Percentiles rank a stretch among this genome's conserved stretches.
These are phyloP conservation scores for Simplicillium sp. DNA, from an alignment of 2,329 filamentous ascomycete species.

Conservation along the genomic window DNA sequence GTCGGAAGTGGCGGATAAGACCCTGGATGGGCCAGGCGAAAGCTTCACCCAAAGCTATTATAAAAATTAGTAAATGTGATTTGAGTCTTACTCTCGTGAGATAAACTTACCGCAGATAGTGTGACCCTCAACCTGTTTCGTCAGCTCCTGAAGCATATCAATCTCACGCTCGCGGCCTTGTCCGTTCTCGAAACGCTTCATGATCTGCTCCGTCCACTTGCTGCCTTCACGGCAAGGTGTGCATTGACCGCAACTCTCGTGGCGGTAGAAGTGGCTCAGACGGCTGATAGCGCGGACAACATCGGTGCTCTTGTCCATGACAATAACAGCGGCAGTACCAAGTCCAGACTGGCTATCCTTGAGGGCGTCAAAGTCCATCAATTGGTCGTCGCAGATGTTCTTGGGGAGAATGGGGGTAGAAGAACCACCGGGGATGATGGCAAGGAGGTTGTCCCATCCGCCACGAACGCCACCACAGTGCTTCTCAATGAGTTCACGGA, in stretches of 20 bases:
- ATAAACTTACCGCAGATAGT: slow-evolving; percentile 84
- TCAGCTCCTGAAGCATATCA: slow-evolving; percentile 98
- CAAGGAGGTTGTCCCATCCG: slow-evolving; percentile 95
- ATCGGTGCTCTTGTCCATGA: slow-evolving; percentile 98
- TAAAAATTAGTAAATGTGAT: slow-evolving; percentile 17
- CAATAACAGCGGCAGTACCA: slow-evolving; percentile 93
- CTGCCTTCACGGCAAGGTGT: slow-evolving; percentile 98
- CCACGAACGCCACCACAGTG: slow-evolving; percentile 95
- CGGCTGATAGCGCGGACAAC: slow-evolving; percentile 90
- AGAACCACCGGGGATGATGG: slow-evolving; percentile 90
- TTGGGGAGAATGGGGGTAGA: slow-evolving; percentile 95
- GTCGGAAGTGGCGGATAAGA: slow-evolving; percentile 95
- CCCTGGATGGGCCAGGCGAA: slow-evolving; percentile 99
- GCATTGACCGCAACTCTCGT: slow-evolving; percentile 97
- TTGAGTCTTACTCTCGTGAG: neutral
- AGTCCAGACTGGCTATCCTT: slow-evolving; percentile 98
- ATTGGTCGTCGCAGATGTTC: slow-evolving; percentile 79
- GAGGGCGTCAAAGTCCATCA: slow-evolving; percentile 98
- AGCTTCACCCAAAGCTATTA: slow-evolving; percentile 76
- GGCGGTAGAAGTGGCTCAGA: slow-evolving; percentile 93
- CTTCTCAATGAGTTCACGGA: slow-evolving; percentile 93
- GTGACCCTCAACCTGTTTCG: slow-evolving; percentile 98
- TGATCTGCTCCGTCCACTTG: slow-evolving; percentile 99
- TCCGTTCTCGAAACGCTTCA: slow-evolving; percentile 90
- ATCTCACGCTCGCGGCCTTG: slow-evolving; percentile 86